phyloP scores from a whole-genome alignment of 129 eudicot species.

The Centella asiatica region DNA sequence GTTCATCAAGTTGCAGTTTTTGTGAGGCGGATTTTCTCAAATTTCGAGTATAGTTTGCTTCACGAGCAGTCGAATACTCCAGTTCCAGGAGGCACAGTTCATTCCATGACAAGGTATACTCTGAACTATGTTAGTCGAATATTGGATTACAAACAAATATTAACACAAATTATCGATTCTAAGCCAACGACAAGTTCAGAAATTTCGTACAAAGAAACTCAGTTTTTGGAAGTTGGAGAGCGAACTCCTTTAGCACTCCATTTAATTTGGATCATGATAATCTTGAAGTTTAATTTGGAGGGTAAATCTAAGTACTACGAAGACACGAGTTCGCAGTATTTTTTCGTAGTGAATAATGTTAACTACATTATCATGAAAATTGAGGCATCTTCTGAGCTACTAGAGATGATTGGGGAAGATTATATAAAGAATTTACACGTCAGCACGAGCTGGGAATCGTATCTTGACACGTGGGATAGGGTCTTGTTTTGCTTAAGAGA shows the following conservation, averaged over 20 bases:
- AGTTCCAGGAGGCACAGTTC: conserved; percentile 3
- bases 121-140: conserved; percentile 1
- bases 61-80: not conserved
- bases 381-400: not conserved
- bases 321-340: not conserved
- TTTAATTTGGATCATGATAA: conserved; percentile 7
- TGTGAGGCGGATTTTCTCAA: conserved; percentile 1
- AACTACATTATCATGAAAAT: conserved; percentile 3
- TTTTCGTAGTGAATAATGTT: conserved; percentile 7
- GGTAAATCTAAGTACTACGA: conserved; percentile 1
- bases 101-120: conserved; percentile 13
- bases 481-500: conserved; percentile 7
- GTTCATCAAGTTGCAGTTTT: not conserved
- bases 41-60: conserved; percentile 3
- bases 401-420: conserved; percentile 8
- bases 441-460: not conserved
- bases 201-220: not conserved
- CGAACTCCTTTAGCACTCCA: conserved; percentile 9
- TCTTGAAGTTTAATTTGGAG: conserved; percentile 8
- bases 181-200: not conserved
- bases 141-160: conserved; percentile 4
- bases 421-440: not conserved
- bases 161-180: not conserved
- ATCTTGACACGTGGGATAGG: conserved; percentile 6
- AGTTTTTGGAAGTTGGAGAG: not conserved